A percentile compares a stretch with the other conserved stretches of the same genome.
phyloP scores from a whole-genome alignment of 495 filamentous ascomycete genomes.

The Choiromyces venosus region DNA sequence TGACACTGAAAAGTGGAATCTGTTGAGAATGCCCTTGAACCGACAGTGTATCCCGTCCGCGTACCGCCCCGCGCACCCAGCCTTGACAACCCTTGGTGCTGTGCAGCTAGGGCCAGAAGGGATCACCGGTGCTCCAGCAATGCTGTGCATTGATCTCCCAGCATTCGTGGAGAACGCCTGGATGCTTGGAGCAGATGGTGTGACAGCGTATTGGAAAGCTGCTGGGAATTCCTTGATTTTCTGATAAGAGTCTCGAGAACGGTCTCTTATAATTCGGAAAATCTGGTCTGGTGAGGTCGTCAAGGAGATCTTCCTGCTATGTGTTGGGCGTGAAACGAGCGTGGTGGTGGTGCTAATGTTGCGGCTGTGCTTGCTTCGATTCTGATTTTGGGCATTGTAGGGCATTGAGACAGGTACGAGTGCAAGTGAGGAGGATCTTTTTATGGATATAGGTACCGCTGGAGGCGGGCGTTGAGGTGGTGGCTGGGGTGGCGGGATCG shows the following conservation, averaged over 20 bases:
- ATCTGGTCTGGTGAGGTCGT: slow-evolving; percentile 15
- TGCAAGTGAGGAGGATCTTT: not conserved
- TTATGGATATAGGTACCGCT: not conserved
- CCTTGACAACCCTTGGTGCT: slow-evolving; percentile 13
- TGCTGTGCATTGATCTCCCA: not conserved
- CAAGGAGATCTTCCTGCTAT: not conserved
- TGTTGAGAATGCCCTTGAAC: slow-evolving; percentile 25
- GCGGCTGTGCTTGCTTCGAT: not conserved
- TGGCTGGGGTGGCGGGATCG: not conserved
- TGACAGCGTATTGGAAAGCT: slow-evolving; percentile 32
- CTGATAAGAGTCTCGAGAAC: slow-evolving; percentile 30
- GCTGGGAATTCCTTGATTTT: slow-evolving; percentile 20
- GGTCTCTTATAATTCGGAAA: slow-evolving; percentile 22
- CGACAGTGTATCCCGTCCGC: slow-evolving; percentile 21
- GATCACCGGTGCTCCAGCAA: slow-evolving; percentile 28
- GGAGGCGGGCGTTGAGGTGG: not conserved
- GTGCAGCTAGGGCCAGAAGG: slow-evolving; percentile 28
- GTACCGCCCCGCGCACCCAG: slow-evolving; percentile 8
- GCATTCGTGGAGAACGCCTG: slow-evolving; percentile 20
- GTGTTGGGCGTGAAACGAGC: not conserved
- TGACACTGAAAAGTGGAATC: slow-evolving; percentile 29
- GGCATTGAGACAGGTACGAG: not conserved
- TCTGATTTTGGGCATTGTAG: not conserved
- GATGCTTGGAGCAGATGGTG: slow-evolving; percentile 27
- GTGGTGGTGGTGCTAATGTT: not conserved